Conservation (phyloP, 495 filamentous ascomycete species). For the Neurospora sp. region DNA sequence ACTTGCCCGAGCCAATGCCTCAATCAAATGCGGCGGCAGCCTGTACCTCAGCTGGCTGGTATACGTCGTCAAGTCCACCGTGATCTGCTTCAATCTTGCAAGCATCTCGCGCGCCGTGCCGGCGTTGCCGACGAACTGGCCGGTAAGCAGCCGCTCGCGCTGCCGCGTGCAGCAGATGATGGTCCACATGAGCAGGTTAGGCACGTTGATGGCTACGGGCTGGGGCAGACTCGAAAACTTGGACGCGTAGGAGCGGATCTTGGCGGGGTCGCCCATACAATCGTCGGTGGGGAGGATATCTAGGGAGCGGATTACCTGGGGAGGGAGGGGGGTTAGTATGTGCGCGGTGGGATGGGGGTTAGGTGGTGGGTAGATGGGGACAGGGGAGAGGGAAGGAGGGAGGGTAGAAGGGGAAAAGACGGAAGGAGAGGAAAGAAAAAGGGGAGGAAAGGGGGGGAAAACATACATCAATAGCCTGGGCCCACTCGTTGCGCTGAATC, state of each 20-base stretch:
- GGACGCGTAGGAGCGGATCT: conserved; percentile 64
- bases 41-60: conserved; percentile 90
- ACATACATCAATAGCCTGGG: conserved; percentile 74
- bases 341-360: neutral
- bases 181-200: conserved; percentile 85
- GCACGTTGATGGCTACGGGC: conserved; percentile 74
- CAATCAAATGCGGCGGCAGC: conserved; percentile 60
- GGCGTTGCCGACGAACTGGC: conserved; percentile 63
- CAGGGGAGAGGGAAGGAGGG: neutral
- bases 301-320: conserved; percentile 60
- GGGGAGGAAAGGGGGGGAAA: neutral
- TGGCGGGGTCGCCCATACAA: conserved; percentile 56
- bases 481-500: conserved; percentile 63
- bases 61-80: conserved; percentile 85
- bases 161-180: conserved; percentile 73
- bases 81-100: conserved; percentile 61
- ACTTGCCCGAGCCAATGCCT: conserved; percentile 67
- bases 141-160: conserved; percentile 52
- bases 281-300: conserved; percentile 64
- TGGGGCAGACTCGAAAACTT: conserved; percentile 65
- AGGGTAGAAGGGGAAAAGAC: too few relatives aligned
- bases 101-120: conserved; percentile 55
- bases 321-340: conserved; percentile 13
- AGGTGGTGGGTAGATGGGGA: neutral
- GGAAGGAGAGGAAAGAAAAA: neutral